Base-by-base conservation (phyloP, 225 moss, liverwort and hornwort species). In the Climacium dendroides region DNA sequence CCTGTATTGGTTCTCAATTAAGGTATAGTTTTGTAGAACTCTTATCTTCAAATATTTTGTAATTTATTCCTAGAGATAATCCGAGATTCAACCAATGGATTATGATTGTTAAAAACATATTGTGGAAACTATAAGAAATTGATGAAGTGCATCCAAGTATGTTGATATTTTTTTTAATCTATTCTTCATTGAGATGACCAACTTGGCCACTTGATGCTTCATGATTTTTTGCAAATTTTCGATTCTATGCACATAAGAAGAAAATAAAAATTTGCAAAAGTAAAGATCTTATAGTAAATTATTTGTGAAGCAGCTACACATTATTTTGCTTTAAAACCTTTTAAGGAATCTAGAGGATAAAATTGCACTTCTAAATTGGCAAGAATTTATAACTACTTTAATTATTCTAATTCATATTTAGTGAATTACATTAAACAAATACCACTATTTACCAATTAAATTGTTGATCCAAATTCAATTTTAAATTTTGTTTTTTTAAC, bases 11-110 rank as follows among this genome's bases (percentile, higher is more conserved):
- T 28, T 45, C 9, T 29, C 28, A 45, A 9, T 2, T 0, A 45
- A 16, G 28, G 2, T 72, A 29, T 6, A 45, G 17, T 3, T 16
- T 17, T 72, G 17, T 45, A 29, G 29, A 45, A 17, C 4, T 16
- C 5, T 28, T 16, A 0, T 28, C 17, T 16, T 45, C 43, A 71
- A 28, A 28, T 28, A 5, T 43, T 25, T 2, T 72, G 2, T 28
- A 45, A 28, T 29, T 28, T 45, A 72, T 15, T 10, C 10, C 2
- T 0, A 28, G 0, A 45, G 15, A 2, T 72, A 43, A 28, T 0
- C 3, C 5, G 28, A 72, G 9, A 28, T 45, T 72, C 5, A 9
- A 45, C 5, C 3, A 9, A 10, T 43, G 10, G 29, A 17, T 17
- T 9, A 1, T 29, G 6, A 29, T 45, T 73, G 10, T 14, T 10